Percentiles rank a stretch among this genome's conserved stretches.
These are phyloP conservation scores for Leucocoprinus birnbaumii DNA, from an alignment of 768 basidiomycete genomes.

Conservation along the genomic window DNA sequence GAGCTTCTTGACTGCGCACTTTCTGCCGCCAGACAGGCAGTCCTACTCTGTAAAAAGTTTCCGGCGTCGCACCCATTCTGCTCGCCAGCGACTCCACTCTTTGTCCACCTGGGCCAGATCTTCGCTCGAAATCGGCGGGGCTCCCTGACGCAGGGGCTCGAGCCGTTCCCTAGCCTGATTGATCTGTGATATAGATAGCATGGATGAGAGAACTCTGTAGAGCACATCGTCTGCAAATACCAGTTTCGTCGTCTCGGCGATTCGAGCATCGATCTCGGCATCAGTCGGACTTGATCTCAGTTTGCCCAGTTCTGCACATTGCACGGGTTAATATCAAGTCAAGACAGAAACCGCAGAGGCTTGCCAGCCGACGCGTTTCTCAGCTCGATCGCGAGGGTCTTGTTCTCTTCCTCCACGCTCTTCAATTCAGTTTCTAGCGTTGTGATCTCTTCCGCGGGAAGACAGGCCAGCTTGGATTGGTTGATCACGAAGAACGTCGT, in stretches of 20 bases:
- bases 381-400: conserved; percentile 44
- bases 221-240: conserved; percentile 33
- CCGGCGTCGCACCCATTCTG: conserved; percentile 74
- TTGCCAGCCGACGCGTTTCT: conserved; percentile 47
- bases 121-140: conserved; percentile 63
- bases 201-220: conserved; percentile 12
- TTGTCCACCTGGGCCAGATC: conserved; percentile 66
- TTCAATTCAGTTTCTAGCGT: conserved; percentile 60
- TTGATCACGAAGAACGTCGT: conserved; percentile 86
- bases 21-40: conserved; percentile 5
- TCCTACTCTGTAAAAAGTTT: conserved; percentile 77
- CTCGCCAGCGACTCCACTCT: conserved; percentile 79
- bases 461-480: conserved; percentile 65
- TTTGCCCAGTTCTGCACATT: conserved; percentile 55
- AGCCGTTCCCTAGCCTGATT: conserved; percentile 46
- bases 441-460: conserved; percentile 59
- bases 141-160: conserved; percentile 63
- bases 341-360: conserved; percentile 7
- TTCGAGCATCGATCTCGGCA: conserved; percentile 53
- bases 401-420: conserved; percentile 57
- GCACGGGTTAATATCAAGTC: conserved; percentile 17
- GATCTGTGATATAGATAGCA: conserved; percentile 36
- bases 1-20: conserved; percentile 10
- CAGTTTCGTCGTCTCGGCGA: conserved; percentile 45
- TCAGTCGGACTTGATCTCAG: conserved; percentile 70